phyloP scores from a whole-genome alignment of 768 basidiomycete species.

The Dacryopinax spathularia region DNA sequence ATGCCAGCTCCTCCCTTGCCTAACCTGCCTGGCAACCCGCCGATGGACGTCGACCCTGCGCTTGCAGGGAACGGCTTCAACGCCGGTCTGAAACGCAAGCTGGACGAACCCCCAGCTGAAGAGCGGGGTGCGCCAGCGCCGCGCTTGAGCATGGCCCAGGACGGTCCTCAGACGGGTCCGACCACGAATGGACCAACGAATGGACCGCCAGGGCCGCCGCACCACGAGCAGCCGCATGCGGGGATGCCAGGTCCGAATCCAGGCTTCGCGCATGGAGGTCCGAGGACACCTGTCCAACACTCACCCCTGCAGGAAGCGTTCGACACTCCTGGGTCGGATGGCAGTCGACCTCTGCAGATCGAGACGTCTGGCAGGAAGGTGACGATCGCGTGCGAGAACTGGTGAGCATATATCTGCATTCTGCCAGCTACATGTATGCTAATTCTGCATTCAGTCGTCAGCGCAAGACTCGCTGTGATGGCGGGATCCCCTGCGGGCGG shows the following conservation, averaged over 20 bases:
- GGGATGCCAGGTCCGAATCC: neutral
- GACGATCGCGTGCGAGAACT: conserved; percentile 2
- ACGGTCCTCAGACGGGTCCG: neutral
- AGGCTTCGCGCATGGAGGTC: neutral
- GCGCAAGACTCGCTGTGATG: neutral
- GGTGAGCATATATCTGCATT: neutral
- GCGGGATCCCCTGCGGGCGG: neutral
- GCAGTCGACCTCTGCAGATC: neutral
- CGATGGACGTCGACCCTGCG: neutral
- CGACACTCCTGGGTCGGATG: neutral
- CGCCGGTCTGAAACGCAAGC: neutral
- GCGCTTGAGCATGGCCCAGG: neutral
- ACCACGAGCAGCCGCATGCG: no score
- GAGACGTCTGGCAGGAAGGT: conserved; percentile 1
- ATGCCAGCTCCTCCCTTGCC: neutral
- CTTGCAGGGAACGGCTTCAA: neutral
- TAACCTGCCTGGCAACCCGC: neutral
- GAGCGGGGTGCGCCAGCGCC: neutral
- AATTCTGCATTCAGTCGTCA: neutral
- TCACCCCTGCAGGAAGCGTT: neutral
- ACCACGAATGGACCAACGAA: neutral
- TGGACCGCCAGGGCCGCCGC: neutral
- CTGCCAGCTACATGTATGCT: neutral
- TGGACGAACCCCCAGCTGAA: neutral
- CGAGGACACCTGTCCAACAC: neutral